Percentiles rank a stretch among this genome's conserved stretches.
phyloP scores from a whole-genome alignment of 345 rosid species.

The Leavenworthia alabamica region DNA sequence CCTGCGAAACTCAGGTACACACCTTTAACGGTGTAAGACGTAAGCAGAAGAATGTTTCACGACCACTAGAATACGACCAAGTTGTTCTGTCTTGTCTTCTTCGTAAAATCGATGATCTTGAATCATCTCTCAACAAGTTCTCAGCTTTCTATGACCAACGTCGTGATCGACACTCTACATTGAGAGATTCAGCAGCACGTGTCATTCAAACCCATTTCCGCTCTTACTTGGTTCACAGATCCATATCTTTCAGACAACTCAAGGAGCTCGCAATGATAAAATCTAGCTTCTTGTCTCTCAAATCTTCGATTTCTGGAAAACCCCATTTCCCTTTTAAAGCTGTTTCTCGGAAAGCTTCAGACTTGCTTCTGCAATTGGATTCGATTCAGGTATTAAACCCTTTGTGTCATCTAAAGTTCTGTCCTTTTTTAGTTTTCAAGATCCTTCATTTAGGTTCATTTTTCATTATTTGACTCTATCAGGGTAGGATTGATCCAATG shows the following conservation, averaged over 20 bases:
- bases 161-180: slow-evolving; percentile 24
- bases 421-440: neutral
- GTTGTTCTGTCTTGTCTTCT: slow-evolving; percentile 44
- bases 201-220: slow-evolving; percentile 79
- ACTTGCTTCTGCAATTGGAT: slow-evolving; percentile 66
- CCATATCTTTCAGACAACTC: slow-evolving; percentile 70
- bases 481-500: slow-evolving; percentile 64
- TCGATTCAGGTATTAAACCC: slow-evolving; percentile 55
- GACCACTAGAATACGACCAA: slow-evolving; percentile 23
- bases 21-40: slow-evolving; percentile 5
- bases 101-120: slow-evolving; percentile 50
- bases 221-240: slow-evolving; percentile 66
- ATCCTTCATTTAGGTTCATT: neutral
- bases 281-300: slow-evolving; percentile 56
- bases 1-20: neutral
- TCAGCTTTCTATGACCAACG: slow-evolving; percentile 19
- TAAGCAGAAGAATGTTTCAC: slow-evolving; percentile 16
- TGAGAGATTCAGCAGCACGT: slow-evolving; percentile 71
- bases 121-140: slow-evolving; percentile 37
- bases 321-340: slow-evolving; percentile 37
- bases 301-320: slow-evolving; percentile 48
- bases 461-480: neutral
- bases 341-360: slow-evolving; percentile 51
- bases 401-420: neutral
- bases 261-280: slow-evolving; percentile 65